Percentiles rank a stretch among this genome's conserved stretches.
Conservation (phyloP, 2,329 filamentous ascomycete species). For the Falciphora oryzae region DNA sequence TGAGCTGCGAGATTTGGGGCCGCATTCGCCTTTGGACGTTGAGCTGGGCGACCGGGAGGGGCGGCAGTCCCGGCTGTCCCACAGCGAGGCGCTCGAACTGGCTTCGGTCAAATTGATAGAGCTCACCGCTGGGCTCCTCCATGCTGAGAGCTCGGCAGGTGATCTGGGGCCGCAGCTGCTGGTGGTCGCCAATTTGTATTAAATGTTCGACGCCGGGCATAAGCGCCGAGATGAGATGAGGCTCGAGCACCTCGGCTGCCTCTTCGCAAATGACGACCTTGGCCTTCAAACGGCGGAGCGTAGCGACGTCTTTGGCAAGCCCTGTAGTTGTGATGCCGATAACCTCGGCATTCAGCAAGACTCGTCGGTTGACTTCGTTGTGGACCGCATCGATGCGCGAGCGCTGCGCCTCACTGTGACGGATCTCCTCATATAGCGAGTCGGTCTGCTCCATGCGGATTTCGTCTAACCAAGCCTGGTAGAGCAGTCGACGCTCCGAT, state of each 20-base stretch:
- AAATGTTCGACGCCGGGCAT: conserved; percentile 54
- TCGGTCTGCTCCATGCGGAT: conserved; percentile 12
- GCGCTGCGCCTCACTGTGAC: no score
- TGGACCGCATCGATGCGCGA: conserved; percentile 13
- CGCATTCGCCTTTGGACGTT: conserved; percentile 61
- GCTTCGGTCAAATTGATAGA: conserved; percentile 52
- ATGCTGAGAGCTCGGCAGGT: conserved; percentile 48
- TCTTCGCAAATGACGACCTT: conserved; percentile 63
- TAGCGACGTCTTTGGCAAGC: conserved; percentile 43
- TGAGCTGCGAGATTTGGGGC: conserved; percentile 53
- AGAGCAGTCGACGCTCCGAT: no score
- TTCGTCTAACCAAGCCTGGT: no score
- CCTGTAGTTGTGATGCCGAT: conserved; percentile 57
- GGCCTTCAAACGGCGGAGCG: conserved; percentile 41
- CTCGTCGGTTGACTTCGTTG: conserved; percentile 29
- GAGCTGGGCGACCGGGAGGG: conserved; percentile 32
- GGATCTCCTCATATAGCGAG: no score
- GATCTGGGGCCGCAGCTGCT: conserved; percentile 54
- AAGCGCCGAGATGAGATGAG: conserved; percentile 54
- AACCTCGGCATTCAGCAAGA: conserved; percentile 35
- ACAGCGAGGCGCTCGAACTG: conserved; percentile 51
- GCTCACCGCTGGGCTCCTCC: conserved; percentile 39
- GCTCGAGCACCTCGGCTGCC: conserved; percentile 62
- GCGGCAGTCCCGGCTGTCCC: conserved; percentile 17
- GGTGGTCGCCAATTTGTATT: conserved; percentile 59